A percentile compares a stretch with the other conserved stretches of the same genome.
Conservation (phyloP, 2,329 filamentous ascomycete genomes). For the Leptographium galeiforme region DNA sequence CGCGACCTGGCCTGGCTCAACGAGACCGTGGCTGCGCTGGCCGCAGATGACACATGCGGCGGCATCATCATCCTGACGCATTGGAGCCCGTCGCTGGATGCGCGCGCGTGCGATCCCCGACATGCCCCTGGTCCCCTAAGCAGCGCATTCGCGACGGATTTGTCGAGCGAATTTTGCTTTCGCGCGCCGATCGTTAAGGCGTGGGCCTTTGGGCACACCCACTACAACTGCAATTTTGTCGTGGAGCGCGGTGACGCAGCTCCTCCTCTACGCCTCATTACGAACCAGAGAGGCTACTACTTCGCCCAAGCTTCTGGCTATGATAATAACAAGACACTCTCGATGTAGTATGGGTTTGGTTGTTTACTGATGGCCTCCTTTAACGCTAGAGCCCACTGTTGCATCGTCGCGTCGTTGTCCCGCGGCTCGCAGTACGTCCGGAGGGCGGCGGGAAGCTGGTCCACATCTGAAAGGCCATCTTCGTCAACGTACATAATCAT, state of each 20-base stretch:
- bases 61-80: constrained; percentile 28
- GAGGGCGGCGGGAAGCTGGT: too few species aligned
- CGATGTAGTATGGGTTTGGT: not conserved
- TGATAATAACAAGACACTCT: constrained; percentile 16
- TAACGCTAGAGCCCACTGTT: too few species aligned
- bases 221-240: constrained; percentile 29
- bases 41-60: constrained; percentile 7
- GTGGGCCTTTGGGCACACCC: constrained; percentile 37
- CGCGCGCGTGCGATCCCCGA: constrained; percentile 19
- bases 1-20: constrained; percentile 31
- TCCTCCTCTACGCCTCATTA: constrained; percentile 16
- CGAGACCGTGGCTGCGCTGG: constrained; percentile 16
- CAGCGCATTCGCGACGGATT: constrained; percentile 26
- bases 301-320: constrained; percentile 23
- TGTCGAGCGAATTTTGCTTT: constrained; percentile 23
- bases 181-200: constrained; percentile 20
- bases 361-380: too few species aligned
- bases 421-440: too few species aligned
- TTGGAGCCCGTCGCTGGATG: constrained; percentile 24
- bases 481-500: too few species aligned
- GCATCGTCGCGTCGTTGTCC: too few species aligned
- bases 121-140: constrained; percentile 16
- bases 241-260: constrained; percentile 8
- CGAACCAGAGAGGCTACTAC: constrained; percentile 15
- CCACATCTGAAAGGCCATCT: too few species aligned